Base-by-base conservation (phyloP, 2,329 filamentous ascomycete species). In the Sporothrix euskadiensis region DNA sequence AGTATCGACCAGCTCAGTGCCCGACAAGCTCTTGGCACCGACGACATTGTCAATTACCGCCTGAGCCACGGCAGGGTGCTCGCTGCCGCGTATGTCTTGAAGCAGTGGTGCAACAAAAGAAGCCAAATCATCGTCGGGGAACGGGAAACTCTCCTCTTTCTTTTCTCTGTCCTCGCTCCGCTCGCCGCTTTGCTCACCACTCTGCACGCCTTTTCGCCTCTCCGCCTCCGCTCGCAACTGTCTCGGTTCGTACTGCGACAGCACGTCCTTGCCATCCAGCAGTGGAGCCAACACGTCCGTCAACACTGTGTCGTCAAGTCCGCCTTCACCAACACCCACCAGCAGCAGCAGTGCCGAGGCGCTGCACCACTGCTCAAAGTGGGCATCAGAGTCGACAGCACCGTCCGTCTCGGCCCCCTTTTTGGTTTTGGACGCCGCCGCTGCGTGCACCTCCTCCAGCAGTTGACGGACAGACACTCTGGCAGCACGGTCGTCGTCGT, bases 281-380 rank as follows among this genome's bases (percentile, higher is more conserved):
- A 68, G 12, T 3, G 63, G 63, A 22, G 14, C 26, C 9, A 35
- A 6, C 1, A 49, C 44, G 9, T 68, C 63, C 4, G 8, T 4
- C 22, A 68, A 4, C 12, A 32, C 26, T 2, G 14, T 4, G 6
- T 49, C 41, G 44, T 10, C 4, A 22, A 68, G 4, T 3, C 16
- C 63, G 2, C 30, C 63, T 1, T 7, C 4, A 2, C 63, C 44
- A 1, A 16, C 4, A 2, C 63, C 44, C 5, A 16, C n/a, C 41
- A 68, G 14, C 4, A 49, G 2, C 9, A 68, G 10, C 7, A 68
- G 44, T 4, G 63, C 63, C 5, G 14, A 9, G 1, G 63, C 63
- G 8, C 41, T 52, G 26, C 63, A 68, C 63, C 63, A 68, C 41
- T 68, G 63, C 44, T 68, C 63, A n/a, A 68, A 68, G 12, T 10